phyloP scores from a whole-genome alignment of 1,139 yeast species.

The Blastobotrys elegans region DNA sequence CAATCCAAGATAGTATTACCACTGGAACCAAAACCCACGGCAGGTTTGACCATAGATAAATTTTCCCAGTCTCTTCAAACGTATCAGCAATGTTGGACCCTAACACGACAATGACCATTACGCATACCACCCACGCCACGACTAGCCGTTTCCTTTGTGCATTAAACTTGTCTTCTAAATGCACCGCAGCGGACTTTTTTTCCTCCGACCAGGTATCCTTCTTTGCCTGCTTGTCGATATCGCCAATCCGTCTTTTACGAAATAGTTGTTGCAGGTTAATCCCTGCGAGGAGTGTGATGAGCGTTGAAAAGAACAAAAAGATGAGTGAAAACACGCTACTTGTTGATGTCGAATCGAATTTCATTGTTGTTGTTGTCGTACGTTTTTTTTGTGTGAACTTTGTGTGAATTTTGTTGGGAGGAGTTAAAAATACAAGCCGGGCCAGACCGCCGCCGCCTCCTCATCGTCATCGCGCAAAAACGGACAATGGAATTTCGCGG shows the following conservation, averaged over 20 bases:
- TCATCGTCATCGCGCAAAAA: background rate
- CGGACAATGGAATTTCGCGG: no score
- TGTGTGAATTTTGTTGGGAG: no score
- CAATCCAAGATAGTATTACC: background rate
- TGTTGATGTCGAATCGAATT: conserved; percentile 1
- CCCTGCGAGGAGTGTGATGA: conserved; percentile 8
- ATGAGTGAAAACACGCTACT: conserved; percentile 4
- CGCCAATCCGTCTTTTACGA: conserved; percentile 1
- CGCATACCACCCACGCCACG: background rate
- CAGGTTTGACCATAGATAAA: no score
- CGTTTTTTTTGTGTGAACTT: no score
- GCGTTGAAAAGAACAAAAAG: background rate
- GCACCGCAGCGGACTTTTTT: background rate
- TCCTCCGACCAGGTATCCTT: background rate
- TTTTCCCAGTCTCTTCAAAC: background rate
- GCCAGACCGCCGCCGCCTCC: background rate
- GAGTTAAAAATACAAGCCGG: background rate
- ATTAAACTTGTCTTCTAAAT: conserved; percentile 4
- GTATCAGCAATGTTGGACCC: conserved; percentile 5
- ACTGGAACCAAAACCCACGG: background rate
- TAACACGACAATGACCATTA: background rate
- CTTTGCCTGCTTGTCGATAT: background rate
- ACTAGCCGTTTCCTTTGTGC: background rate
- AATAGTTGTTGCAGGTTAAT: background rate
- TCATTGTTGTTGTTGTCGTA: background rate